Conservation (phyloP, 2,329 filamentous ascomycete species). For the Colletotrichum lupini region DNA sequence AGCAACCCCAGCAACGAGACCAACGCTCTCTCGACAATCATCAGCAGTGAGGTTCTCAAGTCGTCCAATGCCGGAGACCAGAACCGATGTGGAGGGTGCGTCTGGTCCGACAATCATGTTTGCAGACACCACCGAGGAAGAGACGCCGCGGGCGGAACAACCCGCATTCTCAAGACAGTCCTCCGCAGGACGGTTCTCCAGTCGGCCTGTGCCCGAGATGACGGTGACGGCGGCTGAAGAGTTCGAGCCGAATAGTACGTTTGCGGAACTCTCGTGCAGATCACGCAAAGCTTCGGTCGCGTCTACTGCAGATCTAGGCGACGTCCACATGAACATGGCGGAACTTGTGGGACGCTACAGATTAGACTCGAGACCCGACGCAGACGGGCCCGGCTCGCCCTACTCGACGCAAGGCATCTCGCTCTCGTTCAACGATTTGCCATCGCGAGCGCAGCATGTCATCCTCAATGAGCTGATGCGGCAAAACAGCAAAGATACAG, state of each 20-base stretch:
- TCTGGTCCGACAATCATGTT: constrained; percentile 82
- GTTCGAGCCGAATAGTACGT: constrained; percentile 72
- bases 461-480: constrained; percentile 88
- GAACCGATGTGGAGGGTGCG: constrained; percentile 72
- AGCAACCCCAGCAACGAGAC: constrained; percentile 50
- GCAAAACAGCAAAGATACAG: constrained; percentile 74
- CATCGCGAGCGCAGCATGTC: constrained; percentile 84
- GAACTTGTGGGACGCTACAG: constrained; percentile 56
- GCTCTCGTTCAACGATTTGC: constrained; percentile 87
- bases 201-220: constrained; percentile 71
- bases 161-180: constrained; percentile 54
- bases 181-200: constrained; percentile 70
- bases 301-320: constrained; percentile 44
- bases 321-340: constrained; percentile 55
- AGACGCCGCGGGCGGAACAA: constrained; percentile 46
- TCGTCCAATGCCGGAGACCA: constrained; percentile 77
- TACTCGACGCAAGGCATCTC: constrained; percentile 72
- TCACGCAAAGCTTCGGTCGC: constrained; percentile 52
- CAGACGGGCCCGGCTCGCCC: constrained; percentile 50
- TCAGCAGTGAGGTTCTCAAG: constrained; percentile 75
- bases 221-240: constrained; percentile 64
- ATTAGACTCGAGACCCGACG: constrained; percentile 32
- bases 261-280: constrained; percentile 58
- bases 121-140: constrained; percentile 55
- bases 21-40: constrained; percentile 62